Evolutionary conservation across 768 basidiomycete species (phyloP).

Genomic region (Tulasnella sp.): DNA sequence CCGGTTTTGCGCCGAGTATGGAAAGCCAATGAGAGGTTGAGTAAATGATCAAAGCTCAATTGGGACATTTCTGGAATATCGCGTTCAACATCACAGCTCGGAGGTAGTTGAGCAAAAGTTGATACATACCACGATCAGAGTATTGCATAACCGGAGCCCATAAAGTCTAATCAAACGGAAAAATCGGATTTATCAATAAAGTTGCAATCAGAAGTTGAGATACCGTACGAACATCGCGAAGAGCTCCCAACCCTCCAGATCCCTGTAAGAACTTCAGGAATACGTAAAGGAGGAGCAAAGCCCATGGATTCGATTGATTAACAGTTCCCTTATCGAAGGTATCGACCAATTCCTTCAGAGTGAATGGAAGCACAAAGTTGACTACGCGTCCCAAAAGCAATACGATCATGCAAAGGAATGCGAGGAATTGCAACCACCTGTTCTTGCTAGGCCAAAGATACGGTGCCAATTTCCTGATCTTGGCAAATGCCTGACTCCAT

Average conservation of each 20-base stretch:
- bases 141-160: slow-evolving; percentile 88
- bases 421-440: slow-evolving; percentile 51
- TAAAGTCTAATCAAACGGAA: slow-evolving; percentile 33
- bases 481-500: slow-evolving; percentile 54
- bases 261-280: slow-evolving; percentile 61
- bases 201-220: not conserved
- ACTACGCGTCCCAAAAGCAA: slow-evolving; percentile 65
- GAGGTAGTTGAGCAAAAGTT: not conserved
- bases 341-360: slow-evolving; percentile 51
- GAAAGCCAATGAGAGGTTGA: slow-evolving; percentile 76
- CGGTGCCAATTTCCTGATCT: slow-evolving; percentile 54
- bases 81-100: slow-evolving; percentile 1
- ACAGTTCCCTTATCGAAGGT: slow-evolving; percentile 34
- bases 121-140: slow-evolving; percentile 49
- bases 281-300: slow-evolving; percentile 54
- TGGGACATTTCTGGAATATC: slow-evolving; percentile 58
- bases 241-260: slow-evolving; percentile 56
- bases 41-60: slow-evolving; percentile 72
- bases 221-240: slow-evolving; percentile 41
- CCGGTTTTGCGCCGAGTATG: slow-evolving; percentile 75
- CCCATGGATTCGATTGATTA: slow-evolving; percentile 41
- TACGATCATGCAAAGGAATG: slow-evolving; percentile 46
- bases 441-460: slow-evolving; percentile 75
- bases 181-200: slow-evolving; percentile 16
- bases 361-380: slow-evolving; percentile 56